A percentile compares a stretch with the other conserved stretches of the same genome.
Evolutionary conservation across 2,329 filamentous ascomycete genomes (phyloP).

Genomic region (Cladophialophora chaetospira): DNA sequence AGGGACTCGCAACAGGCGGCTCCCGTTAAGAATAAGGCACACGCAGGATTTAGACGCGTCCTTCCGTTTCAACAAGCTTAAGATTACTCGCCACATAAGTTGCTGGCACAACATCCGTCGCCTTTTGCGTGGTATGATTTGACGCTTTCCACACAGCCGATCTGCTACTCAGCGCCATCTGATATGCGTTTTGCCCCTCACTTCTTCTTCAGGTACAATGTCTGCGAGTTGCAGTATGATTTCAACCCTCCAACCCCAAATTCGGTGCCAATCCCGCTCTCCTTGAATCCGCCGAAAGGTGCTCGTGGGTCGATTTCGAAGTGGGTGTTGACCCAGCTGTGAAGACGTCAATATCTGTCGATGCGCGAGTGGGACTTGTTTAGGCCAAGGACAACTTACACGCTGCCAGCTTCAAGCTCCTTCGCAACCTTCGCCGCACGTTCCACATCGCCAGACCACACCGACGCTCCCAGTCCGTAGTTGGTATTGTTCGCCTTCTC

Average conservation of each 20-base stretch:
- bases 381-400: not conserved
- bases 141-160: not conserved
- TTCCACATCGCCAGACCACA: constrained; percentile 29
- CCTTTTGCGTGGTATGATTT: not conserved
- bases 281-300: constrained; percentile 35
- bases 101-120: not conserved
- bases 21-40: not conserved
- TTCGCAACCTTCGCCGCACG: constrained; percentile 21
- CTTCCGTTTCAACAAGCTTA: not conserved
- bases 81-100: too few relatives aligned
- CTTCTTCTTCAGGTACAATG: constrained; percentile 29
- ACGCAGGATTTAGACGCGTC: not conserved
- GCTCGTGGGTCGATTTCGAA: constrained; percentile 22
- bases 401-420: constrained; percentile 29
- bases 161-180: not conserved
- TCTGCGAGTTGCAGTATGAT: constrained; percentile 32
- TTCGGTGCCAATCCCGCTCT: constrained; percentile 37
- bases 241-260: constrained; percentile 32
- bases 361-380: too few relatives aligned
- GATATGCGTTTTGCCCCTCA: not conserved
- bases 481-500: constrained; percentile 50
- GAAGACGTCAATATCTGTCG: not conserved
- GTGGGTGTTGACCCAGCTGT: constrained; percentile 41
- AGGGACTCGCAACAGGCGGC: not conserved
- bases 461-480: constrained; percentile 25